phyloP scores from a whole-genome alignment of 805 yeast species.

The Saturnispora mendoncae region DNA sequence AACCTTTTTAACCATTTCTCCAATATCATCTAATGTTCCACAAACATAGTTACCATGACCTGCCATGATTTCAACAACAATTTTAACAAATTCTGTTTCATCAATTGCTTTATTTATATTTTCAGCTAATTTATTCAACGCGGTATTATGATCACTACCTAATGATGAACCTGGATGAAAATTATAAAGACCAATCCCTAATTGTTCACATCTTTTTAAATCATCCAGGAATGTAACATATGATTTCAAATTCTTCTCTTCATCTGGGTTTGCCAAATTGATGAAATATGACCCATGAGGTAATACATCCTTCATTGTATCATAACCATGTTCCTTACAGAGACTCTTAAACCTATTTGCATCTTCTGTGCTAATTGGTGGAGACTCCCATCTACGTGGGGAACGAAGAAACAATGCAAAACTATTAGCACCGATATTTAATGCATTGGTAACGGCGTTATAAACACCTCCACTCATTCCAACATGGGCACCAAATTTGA shows the following conservation, averaged over 20 bases:
- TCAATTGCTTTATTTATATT: slow-evolving; percentile 71
- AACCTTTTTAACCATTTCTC: slow-evolving; percentile 65
- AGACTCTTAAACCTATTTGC: slow-evolving; percentile 52
- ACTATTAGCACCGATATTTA: slow-evolving; percentile 57
- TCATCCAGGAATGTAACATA: slow-evolving; percentile 78
- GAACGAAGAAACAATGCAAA: slow-evolving; percentile 88
- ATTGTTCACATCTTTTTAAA: slow-evolving; percentile 72
- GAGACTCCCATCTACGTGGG: slow-evolving; percentile 87
- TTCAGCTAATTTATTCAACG: slow-evolving; percentile 61
- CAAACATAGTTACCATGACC: slow-evolving; percentile 93
- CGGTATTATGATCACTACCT: slow-evolving; percentile 53
- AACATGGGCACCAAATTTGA: slow-evolving; percentile 85
- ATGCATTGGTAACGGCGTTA: slow-evolving; percentile 33
- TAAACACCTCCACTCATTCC: slow-evolving; percentile 64
- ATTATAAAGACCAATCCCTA: slow-evolving; percentile 80
- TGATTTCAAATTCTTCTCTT: slow-evolving; percentile 67
- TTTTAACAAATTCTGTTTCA: slow-evolving; percentile 70
- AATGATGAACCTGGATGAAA: slow-evolving; percentile 90
- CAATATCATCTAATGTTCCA: slow-evolving; percentile 64
- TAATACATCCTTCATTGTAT: slow-evolving; percentile 68
- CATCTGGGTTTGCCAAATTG: slow-evolving; percentile 85
- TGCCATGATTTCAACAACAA: slow-evolving; percentile 95
- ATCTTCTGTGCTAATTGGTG: slow-evolving; percentile 61
- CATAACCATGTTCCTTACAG: slow-evolving; percentile 56
- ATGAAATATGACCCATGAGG: slow-evolving; percentile 96